These are phyloP conservation scores for Actinomortierella ambigua DNA, from an alignment of 371 early-diverging fungal species.

Conservation along the genomic window DNA sequence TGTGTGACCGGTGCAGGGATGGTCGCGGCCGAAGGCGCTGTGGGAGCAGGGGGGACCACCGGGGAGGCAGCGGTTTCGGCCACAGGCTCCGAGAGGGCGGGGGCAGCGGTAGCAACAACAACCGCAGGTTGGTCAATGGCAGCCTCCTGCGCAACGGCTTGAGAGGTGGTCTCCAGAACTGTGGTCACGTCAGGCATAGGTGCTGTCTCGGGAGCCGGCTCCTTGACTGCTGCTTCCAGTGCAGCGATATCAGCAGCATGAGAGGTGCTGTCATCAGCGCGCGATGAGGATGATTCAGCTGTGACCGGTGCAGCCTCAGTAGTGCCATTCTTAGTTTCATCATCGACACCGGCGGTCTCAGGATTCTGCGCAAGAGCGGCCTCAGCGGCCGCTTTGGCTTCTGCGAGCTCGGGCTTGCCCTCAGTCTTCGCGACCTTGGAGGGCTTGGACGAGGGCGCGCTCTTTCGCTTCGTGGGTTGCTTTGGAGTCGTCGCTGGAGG, in stretches of 20 bases:
- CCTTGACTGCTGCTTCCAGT: background rate
- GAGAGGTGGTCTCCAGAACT: background rate
- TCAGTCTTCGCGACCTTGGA: slow-evolving; percentile 35
- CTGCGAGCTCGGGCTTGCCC: slow-evolving; percentile 6
- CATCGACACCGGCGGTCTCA: too few species aligned
- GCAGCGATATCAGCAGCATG: background rate
- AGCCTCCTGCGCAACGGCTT: background rate
- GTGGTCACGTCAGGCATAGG: slow-evolving; percentile 2
- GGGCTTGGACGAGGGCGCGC: slow-evolving; percentile 5
- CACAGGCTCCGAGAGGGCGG: background rate
- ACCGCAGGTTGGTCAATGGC: background rate
- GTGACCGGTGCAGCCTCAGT: too few species aligned
- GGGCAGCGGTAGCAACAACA: background rate
- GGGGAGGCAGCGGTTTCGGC: slow-evolving; percentile 5
- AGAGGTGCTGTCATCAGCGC: too few species aligned
- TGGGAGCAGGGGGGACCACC: slow-evolving; percentile 11
- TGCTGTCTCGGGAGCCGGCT: background rate
- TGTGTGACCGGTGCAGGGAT: slow-evolving; percentile 22
- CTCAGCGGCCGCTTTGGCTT: slow-evolving; percentile 13
- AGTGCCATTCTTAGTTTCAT: too few species aligned
- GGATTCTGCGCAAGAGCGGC: background rate
- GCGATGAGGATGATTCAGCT: too few species aligned
- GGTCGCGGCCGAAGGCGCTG: slow-evolving; percentile 17
- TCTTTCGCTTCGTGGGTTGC: slow-evolving; percentile 37
- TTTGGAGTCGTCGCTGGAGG: slow-evolving; percentile 14